Conservation (phyloP, 805 yeast genomes). For the Cyberlindnera samutprakarnensis region DNA sequence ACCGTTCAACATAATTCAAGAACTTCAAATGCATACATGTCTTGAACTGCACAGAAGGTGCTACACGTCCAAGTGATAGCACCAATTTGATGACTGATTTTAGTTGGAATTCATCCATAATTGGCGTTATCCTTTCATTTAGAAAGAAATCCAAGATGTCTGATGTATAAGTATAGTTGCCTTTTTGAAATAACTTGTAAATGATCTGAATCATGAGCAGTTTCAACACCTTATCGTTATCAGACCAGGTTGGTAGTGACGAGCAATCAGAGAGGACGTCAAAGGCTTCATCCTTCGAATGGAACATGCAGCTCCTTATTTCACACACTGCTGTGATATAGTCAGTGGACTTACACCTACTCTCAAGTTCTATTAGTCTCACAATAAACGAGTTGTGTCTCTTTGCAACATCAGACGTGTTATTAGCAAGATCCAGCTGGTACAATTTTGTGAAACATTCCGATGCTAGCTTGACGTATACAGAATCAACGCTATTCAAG, state of each 20-base stretch:
- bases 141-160: conserved; percentile 9
- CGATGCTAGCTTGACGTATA: conserved; percentile 16
- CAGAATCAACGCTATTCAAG: conserved; percentile 10
- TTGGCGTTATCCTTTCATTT: conserved; percentile 2
- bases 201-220: conserved; percentile 17
- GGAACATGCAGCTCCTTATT: conserved; percentile 5
- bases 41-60: conserved; percentile 13
- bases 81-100: conserved; percentile 10
- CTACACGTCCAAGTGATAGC: conserved; percentile 13
- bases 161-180: conserved; percentile 4
- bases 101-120: conserved; percentile 11
- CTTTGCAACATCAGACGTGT: conserved; percentile 7
- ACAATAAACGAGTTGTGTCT: conserved; percentile 17
- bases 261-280: too few relatives aligned
- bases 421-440: conserved; percentile 7
- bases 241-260: too few relatives aligned
- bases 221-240: too few relatives aligned
- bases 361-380: conserved; percentile 19
- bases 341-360: conserved; percentile 4
- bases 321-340: conserved; percentile 4
- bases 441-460: conserved; percentile 18
- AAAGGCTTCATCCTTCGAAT: neutral
- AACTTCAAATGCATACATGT: conserved; percentile 18
- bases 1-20: conserved; percentile 9
- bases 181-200: conserved; percentile 16